A percentile compares a stretch with the other conserved stretches of the same genome.
Conservation (phyloP, 1,284 basidiomycete species). For the Austropuccinia psidii region DNA sequence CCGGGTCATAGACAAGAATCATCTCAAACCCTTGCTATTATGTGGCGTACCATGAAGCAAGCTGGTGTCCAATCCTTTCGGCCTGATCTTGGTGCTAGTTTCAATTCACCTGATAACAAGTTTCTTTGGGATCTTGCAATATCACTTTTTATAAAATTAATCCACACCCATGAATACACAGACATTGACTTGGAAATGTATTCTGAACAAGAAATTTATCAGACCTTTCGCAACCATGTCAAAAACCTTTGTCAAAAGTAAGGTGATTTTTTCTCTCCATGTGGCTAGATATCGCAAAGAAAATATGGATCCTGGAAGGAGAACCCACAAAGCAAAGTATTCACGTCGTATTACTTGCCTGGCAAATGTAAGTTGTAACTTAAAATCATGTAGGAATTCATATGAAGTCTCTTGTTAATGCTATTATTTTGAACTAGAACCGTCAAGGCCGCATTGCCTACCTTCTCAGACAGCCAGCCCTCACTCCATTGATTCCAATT, state of each 20-base stretch:
- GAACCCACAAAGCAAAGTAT: background rate
- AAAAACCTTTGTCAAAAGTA: background rate
- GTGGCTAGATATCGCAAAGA: background rate
- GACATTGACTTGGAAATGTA: background rate
- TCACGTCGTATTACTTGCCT: background rate
- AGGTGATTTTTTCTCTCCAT: background rate
- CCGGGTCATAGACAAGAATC: conserved; percentile 1
- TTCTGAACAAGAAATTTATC: background rate
- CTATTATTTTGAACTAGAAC: too few species aligned
- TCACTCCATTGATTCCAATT: background rate
- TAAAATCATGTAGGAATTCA: too few species aligned
- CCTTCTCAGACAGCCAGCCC: background rate
- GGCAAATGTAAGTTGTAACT: background rate
- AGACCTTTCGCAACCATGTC: conserved; percentile 1
- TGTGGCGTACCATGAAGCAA: conserved; percentile 12
- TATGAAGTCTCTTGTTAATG: too few species aligned
- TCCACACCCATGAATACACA: background rate
- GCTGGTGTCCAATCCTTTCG: too few species aligned
- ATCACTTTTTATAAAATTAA: background rate
- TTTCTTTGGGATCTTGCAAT: background rate
- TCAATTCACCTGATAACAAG: background rate
- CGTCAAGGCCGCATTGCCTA: background rate
- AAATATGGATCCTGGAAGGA: background rate
- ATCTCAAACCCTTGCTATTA: background rate
- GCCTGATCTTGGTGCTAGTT: too few species aligned